A percentile compares a stretch with the other conserved stretches of the same genome.
Evolutionary conservation across 1,284 basidiomycete species (phyloP).

Genomic region (Stygiomarasmius scandens): DNA sequence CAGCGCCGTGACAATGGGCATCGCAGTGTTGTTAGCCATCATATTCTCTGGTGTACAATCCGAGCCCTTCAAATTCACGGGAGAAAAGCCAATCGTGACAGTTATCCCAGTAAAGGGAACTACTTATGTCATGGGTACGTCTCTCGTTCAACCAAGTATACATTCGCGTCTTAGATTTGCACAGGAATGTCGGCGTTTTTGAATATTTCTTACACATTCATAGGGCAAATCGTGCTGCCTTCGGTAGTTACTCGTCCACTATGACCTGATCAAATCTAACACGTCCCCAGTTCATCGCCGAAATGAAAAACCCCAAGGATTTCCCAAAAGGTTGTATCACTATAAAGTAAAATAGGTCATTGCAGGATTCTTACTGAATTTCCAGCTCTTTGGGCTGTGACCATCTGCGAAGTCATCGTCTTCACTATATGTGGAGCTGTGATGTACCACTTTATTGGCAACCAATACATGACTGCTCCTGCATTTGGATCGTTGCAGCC

Average conservation of each 20-base stretch:
- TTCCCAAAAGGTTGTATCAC: slow-evolving; percentile 57
- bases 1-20: slow-evolving; percentile 55
- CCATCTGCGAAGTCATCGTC: slow-evolving; percentile 55
- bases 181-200: slow-evolving; percentile 47
- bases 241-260: slow-evolving; percentile 27
- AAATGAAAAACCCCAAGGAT: slow-evolving; percentile 62
- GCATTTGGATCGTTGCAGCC: slow-evolving; percentile 48
- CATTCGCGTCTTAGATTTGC: neutral
- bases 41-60: slow-evolving; percentile 56
- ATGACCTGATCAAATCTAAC: neutral
- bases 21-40: slow-evolving; percentile 57
- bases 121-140: slow-evolving; percentile 53
- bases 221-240: slow-evolving; percentile 60
- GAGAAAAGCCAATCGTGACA: slow-evolving; percentile 41
- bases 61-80: slow-evolving; percentile 43
- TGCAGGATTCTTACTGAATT: neutral
- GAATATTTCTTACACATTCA: slow-evolving; percentile 60
- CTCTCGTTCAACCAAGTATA: neutral
- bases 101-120: slow-evolving; percentile 44
- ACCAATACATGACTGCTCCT: slow-evolving; percentile 53
- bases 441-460: slow-evolving; percentile 57
- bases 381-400: slow-evolving; percentile 46
- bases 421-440: slow-evolving; percentile 65
- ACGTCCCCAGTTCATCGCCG: slow-evolving; percentile 49
- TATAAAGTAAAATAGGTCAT: neutral